phyloP scores from a whole-genome alignment of 2,329 filamentous ascomycete genomes.

The Scortechinia acanthostroma region DNA sequence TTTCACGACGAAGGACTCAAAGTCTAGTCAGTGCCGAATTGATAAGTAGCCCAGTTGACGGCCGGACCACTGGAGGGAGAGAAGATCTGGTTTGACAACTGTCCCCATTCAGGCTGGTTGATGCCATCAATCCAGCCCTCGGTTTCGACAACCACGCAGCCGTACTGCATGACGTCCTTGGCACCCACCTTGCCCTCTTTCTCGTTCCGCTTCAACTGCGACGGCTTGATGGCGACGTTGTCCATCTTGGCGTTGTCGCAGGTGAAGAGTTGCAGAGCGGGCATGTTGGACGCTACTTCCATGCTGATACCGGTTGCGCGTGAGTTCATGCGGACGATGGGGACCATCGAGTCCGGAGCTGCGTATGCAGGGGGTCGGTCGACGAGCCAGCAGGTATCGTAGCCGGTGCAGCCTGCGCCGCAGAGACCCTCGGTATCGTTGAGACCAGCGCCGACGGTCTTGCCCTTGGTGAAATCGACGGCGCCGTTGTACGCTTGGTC shows the following conservation, averaged over 20 bases:
- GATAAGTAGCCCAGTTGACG: neutral
- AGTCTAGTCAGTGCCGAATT: neutral
- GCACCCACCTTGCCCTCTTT: constrained; percentile 15
- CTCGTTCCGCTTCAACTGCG: constrained; percentile 8
- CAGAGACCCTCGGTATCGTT: constrained; percentile 42
- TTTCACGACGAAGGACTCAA: neutral
- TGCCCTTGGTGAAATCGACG: constrained; percentile 39
- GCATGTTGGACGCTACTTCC: constrained; percentile 49
- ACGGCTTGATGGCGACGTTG: constrained; percentile 15
- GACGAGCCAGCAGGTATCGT: constrained; percentile 41
- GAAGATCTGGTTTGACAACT: constrained; percentile 4
- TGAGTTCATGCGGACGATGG: constrained; percentile 35
- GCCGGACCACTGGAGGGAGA: neutral
- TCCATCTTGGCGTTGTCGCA: constrained; percentile 50
- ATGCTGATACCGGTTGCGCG: constrained; percentile 48
- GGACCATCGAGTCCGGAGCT: constrained; percentile 16
- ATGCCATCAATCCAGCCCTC: constrained; percentile 12
- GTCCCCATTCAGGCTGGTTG: constrained; percentile 7
- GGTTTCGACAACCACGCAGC: constrained; percentile 8
- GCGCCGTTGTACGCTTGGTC: constrained; percentile 25
- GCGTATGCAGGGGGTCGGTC: constrained; percentile 20
- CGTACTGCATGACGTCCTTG: constrained; percentile 6
- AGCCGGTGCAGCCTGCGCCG: constrained; percentile 48
- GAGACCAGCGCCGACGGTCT: constrained; percentile 46
- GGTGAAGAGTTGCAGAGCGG: constrained; percentile 52